Conservation (phyloP, 140 eudicot species). For the Anethum foeniculum region DNA sequence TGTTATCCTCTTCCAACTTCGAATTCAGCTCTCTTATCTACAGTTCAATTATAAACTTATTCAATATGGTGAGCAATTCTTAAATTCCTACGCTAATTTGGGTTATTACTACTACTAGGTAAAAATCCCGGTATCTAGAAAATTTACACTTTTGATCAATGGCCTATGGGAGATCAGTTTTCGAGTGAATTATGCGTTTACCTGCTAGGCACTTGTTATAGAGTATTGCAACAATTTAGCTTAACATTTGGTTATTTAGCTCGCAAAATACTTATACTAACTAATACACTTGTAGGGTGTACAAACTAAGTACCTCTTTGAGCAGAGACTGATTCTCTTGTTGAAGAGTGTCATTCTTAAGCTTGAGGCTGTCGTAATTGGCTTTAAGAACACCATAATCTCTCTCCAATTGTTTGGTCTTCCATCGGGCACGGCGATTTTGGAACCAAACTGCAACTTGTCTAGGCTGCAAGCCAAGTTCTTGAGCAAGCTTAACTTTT, state of each 20-base stretch:
- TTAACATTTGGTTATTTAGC: neutral
- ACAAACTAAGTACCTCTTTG: slow-evolving; percentile 11
- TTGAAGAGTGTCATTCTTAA: slow-evolving; percentile 16
- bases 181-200: neutral
- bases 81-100: neutral
- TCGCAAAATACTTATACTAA: neutral
- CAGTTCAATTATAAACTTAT: neutral
- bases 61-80: neutral
- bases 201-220: neutral
- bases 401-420: slow-evolving; percentile 26
- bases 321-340: slow-evolving; percentile 16
- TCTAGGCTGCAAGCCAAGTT: slow-evolving; percentile 27
- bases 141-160: neutral
- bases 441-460: slow-evolving; percentile 35
- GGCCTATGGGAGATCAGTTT: neutral
- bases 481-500: slow-evolving; percentile 23
- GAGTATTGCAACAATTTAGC: neutral
- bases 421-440: slow-evolving; percentile 28
- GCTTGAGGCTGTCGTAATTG: slow-evolving; percentile 16
- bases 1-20: slow-evolving; percentile 9
- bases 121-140: neutral
- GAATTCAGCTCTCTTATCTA: slow-evolving; percentile 13
- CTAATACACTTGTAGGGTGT: neutral
- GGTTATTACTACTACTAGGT: neutral
- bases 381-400: slow-evolving; percentile 25